Conservation (phyloP, 257 asterid species). For the Primulina eburnea region DNA sequence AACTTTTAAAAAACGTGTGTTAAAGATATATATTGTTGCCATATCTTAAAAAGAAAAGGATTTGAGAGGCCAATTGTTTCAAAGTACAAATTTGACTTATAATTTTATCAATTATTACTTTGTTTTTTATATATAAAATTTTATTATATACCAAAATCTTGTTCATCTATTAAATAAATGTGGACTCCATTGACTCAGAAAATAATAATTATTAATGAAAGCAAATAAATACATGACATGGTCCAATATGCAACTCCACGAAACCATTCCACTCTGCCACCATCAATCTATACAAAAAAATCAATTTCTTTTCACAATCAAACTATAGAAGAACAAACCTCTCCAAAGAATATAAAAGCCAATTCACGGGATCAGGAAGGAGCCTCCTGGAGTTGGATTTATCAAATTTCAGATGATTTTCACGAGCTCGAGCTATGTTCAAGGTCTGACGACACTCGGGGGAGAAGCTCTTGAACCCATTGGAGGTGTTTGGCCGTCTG, state of each 20-base stretch:
- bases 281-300: conserved; percentile 28
- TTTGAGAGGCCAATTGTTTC: too few species aligned
- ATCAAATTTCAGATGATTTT: not conserved
- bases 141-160: too few species aligned
- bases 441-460: conserved; percentile 51
- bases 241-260: conserved; percentile 35
- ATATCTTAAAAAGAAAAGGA: too few species aligned
- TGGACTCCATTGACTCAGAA: not conserved
- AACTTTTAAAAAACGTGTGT: too few species aligned
- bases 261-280: conserved; percentile 35
- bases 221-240: conserved; percentile 23
- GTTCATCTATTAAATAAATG: not conserved
- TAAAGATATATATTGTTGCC: too few species aligned
- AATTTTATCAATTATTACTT: too few species aligned
- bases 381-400: not conserved
- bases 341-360: conserved; percentile 35
- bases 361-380: not conserved
- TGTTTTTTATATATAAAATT: too few species aligned
- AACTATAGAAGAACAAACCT: conserved; percentile 34
- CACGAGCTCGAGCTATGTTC: conserved; percentile 1
- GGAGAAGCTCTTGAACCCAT: conserved; percentile 64
- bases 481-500: conserved; percentile 81
- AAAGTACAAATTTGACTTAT: too few species aligned
- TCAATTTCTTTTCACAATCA: conserved; percentile 41
- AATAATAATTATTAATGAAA: conserved; percentile 25